Base-by-base conservation (phyloP, 2,329 filamentous ascomycete species). In the Colletotrichum orbiculare region DNA sequence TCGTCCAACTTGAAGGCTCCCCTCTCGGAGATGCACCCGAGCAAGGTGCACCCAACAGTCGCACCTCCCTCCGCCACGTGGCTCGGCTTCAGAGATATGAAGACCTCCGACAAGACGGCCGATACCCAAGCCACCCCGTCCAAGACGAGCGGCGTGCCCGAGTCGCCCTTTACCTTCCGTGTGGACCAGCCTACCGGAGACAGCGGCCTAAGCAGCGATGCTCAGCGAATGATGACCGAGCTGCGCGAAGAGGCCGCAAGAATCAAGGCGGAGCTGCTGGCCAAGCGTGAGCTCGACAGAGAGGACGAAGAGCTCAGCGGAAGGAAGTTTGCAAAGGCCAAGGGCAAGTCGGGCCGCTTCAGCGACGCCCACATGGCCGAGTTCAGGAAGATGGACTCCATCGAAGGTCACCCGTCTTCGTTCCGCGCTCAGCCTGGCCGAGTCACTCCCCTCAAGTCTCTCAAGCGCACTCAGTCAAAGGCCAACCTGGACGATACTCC, bases 331-430 rank as follows among this genome's bases (percentile, higher is more conserved):
- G 94, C 91, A 7, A 88, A 88, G 69, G 88, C 94, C 11, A 96
- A 90, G 79, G 89, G 92, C 70, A 94, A 90, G 75, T 85, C 88
- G 54, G 82, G 89, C 53, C 90, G 95, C 49, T 98, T 90, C 79
- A 97, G 93, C 74, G 90, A 93, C 68, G 89, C 87, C 42, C 95
- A 98, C 75, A 91, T 92, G 87, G 89, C 90, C 54, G 87, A 95
- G 73, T 97, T 98, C 81, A 93, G 93, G 79, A 98, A 97, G 83
- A 97, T 98, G 95, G 94, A 97, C 75, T 97, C 94, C 2, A 97
- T 98, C 73, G 92, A 89, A 47, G 90, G 90, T 67, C 94, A 97
- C 75, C 85, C 93, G 8, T 97, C 94, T 10, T 87, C 90, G 13
- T 96, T 90, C 80, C 85, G 92, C 67, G 85, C 85, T 25, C 83